Conservation (phyloP, 495 filamentous ascomycete species). For the Tuber brumale region DNA sequence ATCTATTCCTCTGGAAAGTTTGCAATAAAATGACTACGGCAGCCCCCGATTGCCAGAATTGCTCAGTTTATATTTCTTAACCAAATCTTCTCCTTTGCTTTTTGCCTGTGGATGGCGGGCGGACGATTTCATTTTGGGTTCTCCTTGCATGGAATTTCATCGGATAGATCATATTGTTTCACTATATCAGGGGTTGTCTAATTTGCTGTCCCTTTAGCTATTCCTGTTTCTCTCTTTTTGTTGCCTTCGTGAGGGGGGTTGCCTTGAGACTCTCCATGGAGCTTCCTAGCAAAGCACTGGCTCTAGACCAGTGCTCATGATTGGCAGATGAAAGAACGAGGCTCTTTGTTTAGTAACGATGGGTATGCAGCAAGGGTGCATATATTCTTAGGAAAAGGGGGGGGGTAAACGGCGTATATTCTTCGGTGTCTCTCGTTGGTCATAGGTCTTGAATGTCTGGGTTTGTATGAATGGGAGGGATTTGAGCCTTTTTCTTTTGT, state of each 20-base stretch:
- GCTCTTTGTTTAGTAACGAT: constrained; percentile 3
- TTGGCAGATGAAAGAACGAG: neutral
- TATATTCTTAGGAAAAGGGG: constrained; percentile 3
- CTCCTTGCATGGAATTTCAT: constrained; percentile 5
- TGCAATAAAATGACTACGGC: neutral
- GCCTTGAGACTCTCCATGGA: neutral
- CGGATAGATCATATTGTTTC: constrained; percentile 6
- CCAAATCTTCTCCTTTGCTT: constrained; percentile 5
- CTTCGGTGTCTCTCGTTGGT: constrained; percentile 4
- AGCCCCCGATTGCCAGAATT: neutral
- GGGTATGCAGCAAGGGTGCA: neutral
- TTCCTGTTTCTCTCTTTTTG: neutral
- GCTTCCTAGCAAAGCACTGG: neutral
- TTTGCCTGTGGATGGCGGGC: neutral
- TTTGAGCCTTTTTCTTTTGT: neutral
- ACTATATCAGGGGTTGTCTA: constrained; percentile 6
- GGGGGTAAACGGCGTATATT: constrained; percentile 4
- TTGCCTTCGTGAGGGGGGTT: neutral
- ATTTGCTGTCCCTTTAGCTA: neutral
- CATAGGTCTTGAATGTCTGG: constrained; percentile 3
- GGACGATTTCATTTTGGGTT: constrained; percentile 4
- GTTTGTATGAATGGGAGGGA: constrained; percentile 2
- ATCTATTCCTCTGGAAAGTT: neutral
- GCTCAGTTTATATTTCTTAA: constrained; percentile 3
- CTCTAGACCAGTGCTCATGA: neutral